Base-by-base conservation (phyloP, 2,329 filamentous ascomycete species). In the Microcera coccophila region DNA sequence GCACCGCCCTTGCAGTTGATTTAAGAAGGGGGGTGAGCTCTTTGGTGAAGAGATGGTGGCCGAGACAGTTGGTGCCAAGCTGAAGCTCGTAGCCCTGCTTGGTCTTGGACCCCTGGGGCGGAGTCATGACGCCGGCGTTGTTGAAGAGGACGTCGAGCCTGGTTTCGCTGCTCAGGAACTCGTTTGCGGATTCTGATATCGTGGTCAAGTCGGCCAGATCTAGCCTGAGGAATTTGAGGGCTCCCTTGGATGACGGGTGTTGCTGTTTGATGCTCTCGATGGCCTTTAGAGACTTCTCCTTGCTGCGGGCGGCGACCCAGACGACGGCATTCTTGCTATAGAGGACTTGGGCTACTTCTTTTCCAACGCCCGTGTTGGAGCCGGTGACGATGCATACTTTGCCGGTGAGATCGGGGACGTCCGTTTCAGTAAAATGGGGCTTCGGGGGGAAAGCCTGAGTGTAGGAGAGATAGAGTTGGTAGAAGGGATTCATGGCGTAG, bases 351-450 rank as follows among this genome's bases (percentile, higher is more conserved):
- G 64, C 65, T 16, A 81, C 65, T 49, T 79, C 73, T 31, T 71
- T 69, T 9, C 78, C 78, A 5, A 79, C 65, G 65, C 65, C 65
- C 0, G 62, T 61, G 50, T 68, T 67, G 41, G 62, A 59, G 28
- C 65, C 65, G 1, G 65, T 82, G 14, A 82, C 70, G 45, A 82
- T 68, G 61, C 68, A 72, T 24, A 85, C 82, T 85, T 54, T 57
- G 15, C 42, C 48, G 4, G 50, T 51, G 21, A 59, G 56, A 31
- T 60, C 58, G 0, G 88, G 85, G 19, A 94, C 76, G 57, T 95
- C 86, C 61, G 90, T 18, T 29, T 60, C 58, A 2, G 49, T 59
- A 38, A 57, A 57, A 18, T 42, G 34, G 8, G 58, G 57, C 19
- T 50, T 56, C 2, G 53, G 48, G 4, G 58, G 57, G 10, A 55